A percentile compares a stretch with the other conserved stretches of the same genome.
Evolutionary conservation across 169 alveolate species (phyloP).

Genomic region (Plasmodium adleri): DNA sequence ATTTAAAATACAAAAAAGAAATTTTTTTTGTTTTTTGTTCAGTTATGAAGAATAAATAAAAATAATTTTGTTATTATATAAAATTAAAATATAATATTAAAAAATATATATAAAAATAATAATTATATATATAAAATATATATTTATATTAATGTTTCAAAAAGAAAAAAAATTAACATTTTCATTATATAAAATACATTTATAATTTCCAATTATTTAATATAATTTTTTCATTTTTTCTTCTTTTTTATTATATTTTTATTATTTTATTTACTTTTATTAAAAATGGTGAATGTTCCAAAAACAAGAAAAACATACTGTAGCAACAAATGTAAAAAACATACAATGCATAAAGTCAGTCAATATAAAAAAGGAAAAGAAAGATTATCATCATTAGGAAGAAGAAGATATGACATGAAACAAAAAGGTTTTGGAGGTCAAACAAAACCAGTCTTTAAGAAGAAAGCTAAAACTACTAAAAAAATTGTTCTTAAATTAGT

Average conservation of each 20-base stretch:
- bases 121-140: not conserved
- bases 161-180: constrained; percentile 3
- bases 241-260: not conserved
- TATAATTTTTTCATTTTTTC: too few species aligned
- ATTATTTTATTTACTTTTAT: not conserved
- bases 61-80: not conserved
- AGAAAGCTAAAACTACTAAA: constrained; percentile 99
- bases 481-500: constrained; percentile 96
- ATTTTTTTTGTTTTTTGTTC: too few species aligned
- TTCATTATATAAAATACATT: not conserved
- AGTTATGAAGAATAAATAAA: too few species aligned
- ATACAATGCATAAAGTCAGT: constrained; percentile 95
- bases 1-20: too few species aligned
- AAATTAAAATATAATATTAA: not conserved
- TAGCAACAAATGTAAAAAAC: constrained; percentile 93
- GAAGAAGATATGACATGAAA: constrained; percentile 99
- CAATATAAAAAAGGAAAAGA: constrained; percentile 99
- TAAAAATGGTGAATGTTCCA: constrained; percentile 93
- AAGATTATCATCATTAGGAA: constrained; percentile 96
- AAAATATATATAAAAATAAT: not conserved
- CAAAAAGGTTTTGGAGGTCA: constrained; percentile 99
- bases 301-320: constrained; percentile 94
- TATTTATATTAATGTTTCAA: not conserved
- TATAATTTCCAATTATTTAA: too few species aligned
- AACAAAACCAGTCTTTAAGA: constrained; percentile 98